A percentile compares a stretch with the other conserved stretches of the same genome.
phyloP scores from a whole-genome alignment of 441 rosid genomes.

The Isatis lusitanica region DNA sequence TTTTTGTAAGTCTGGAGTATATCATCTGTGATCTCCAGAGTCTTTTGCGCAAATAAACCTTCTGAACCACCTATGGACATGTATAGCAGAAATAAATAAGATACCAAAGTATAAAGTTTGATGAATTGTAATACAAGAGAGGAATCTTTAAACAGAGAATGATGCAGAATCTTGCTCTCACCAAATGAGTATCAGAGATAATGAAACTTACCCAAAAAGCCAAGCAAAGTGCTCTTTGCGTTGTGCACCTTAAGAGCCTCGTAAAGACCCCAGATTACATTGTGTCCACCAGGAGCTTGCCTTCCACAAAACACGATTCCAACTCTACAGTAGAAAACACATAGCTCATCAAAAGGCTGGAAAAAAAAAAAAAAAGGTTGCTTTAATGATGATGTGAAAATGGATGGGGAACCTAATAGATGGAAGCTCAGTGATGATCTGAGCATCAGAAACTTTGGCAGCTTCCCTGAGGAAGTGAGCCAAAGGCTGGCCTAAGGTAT shows the following conservation, averaged over 20 bases:
- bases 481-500: conserved; percentile 86
- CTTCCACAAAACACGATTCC: conserved; percentile 94
- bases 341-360: conserved; percentile 1
- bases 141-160: background rate
- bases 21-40: conserved; percentile 81
- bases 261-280: conserved; percentile 92
- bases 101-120: background rate
- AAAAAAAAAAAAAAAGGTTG: background rate
- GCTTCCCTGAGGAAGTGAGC: conserved; percentile 91
- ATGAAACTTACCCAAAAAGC: conserved; percentile 70
- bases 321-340: conserved; percentile 53
- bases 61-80: conserved; percentile 86
- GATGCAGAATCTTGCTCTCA: background rate
- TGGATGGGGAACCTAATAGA: conserved; percentile 50
- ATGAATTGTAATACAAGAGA: background rate
- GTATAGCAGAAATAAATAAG: background rate
- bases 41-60: conserved; percentile 93
- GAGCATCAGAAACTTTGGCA: conserved; percentile 88
- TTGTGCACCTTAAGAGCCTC: conserved; percentile 83
- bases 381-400: background rate
- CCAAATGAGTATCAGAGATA: background rate
- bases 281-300: conserved; percentile 98
- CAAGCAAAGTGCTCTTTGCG: conserved; percentile 64
- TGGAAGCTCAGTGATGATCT: conserved; percentile 85
- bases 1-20: conserved; percentile 84